Percentiles rank a stretch among this genome's conserved stretches.
Conservation (phyloP, 176 grass and related monocot genomes). For the Olyra latifolia region DNA sequence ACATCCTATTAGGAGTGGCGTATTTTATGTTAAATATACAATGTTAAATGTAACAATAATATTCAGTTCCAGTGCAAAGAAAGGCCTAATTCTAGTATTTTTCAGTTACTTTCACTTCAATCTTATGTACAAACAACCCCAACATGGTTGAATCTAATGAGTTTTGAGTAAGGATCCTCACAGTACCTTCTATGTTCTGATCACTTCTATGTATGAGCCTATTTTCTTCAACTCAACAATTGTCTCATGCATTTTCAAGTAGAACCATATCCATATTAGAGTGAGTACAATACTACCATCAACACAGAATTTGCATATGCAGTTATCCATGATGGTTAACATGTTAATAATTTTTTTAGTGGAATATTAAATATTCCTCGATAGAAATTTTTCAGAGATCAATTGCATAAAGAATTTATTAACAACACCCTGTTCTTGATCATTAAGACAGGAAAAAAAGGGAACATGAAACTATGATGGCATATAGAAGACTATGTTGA, state of each 20-base stretch:
- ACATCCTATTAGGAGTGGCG: neutral
- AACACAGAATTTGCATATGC: neutral
- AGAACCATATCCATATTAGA: neutral
- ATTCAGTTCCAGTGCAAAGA: conserved; percentile 1
- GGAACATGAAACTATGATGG: neutral
- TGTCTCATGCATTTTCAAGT: neutral
- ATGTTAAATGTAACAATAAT: neutral
- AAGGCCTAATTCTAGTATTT: neutral
- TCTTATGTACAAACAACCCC: neutral
- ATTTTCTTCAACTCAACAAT: neutral
- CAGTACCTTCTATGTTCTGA: neutral
- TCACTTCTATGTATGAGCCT: neutral
- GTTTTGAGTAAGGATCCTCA: neutral
- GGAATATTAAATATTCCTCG: neutral
- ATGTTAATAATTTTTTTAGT: neutral
- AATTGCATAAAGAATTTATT: conserved; percentile 14
- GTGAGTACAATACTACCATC: no score
- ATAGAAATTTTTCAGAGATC: neutral
- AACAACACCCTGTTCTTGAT: neutral
- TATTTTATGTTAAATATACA: conserved; percentile 8
- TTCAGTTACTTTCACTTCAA: neutral
- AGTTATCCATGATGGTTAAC: neutral
- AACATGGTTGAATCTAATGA: neutral
- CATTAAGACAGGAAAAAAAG: neutral
- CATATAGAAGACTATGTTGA: neutral